Conservation (phyloP, 2,329 filamentous ascomycete genomes). For the Alternaria rosae region DNA sequence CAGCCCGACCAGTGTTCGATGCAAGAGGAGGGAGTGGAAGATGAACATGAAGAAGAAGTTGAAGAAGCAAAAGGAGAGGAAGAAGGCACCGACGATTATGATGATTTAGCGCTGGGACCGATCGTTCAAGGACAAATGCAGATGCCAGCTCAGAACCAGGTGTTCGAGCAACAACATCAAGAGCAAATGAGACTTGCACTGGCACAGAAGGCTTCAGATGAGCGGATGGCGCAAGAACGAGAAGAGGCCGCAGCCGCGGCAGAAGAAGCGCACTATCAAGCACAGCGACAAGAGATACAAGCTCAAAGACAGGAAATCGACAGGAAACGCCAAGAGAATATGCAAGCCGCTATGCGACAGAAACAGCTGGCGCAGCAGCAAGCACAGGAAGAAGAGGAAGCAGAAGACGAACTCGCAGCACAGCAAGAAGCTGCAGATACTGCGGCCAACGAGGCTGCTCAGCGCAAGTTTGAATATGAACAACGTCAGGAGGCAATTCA, state of each 20-base stretch:
- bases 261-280: neutral
- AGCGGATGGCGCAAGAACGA: neutral
- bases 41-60: neutral
- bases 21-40: neutral
- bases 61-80: neutral
- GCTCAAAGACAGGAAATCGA: neutral
- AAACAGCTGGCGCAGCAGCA: neutral
- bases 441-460: neutral
- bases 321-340: neutral
- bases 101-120: neutral
- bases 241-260: neutral
- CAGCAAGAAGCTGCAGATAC: neutral
- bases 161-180: neutral
- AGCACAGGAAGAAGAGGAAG: neutral
- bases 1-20: neutral
- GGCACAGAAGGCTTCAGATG: neutral
- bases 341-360: neutral
- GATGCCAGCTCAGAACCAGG: neutral
- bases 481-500: neutral
- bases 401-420: neutral
- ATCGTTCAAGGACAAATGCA: neutral
- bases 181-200: neutral
- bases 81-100: neutral
- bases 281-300: neutral
- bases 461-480: neutral